phyloP scores from a whole-genome alignment of 2,329 filamentous ascomycete genomes.

The Tolypocladium pustulatum region DNA sequence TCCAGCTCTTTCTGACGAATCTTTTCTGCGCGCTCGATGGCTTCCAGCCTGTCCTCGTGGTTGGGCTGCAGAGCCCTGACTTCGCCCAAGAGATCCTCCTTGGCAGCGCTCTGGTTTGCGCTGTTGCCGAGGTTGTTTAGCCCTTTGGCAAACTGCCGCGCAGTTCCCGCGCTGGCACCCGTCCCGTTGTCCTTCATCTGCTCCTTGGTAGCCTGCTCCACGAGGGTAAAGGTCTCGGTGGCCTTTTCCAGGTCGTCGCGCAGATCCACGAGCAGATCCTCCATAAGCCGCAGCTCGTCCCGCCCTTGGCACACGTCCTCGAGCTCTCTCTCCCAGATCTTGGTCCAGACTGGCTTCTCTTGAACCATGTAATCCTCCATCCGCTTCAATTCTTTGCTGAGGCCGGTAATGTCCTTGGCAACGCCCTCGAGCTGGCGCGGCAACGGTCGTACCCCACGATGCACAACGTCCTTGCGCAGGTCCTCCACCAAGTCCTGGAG shows the following conservation, averaged over 20 bases:
- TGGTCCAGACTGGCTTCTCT: conserved; percentile 96
- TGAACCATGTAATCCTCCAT: conserved; percentile 85
- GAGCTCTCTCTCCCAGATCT: conserved; percentile 98
- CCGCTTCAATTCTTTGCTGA: conserved; percentile 81
- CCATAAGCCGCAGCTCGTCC: conserved; percentile 90
- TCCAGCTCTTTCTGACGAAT: conserved; percentile 81
- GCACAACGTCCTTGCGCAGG: conserved; percentile 91
- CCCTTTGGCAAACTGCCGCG: conserved; percentile 45
- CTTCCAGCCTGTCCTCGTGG: conserved; percentile 84
- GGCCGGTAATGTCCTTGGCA: conserved; percentile 72
- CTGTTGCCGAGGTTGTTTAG: conserved; percentile 42
- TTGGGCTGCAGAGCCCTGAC: conserved; percentile 90
- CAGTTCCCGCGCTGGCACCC: conserved; percentile 35
- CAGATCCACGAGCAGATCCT: conserved; percentile 85
- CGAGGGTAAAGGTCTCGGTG: conserved; percentile 81
- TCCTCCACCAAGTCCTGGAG: conserved; percentile 97
- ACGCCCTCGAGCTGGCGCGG: conserved; percentile 84
- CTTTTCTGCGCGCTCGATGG: conserved; percentile 95
- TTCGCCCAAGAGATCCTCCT: conserved; percentile 85
- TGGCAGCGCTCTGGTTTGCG: conserved; percentile 66
- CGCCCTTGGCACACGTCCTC: conserved; percentile 93
- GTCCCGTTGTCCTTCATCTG: conserved; percentile 70
- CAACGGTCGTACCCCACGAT: conserved; percentile 80
- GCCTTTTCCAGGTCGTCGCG: conserved; percentile 94
- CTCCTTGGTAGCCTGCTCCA: conserved; percentile 97